These are phyloP conservation scores for Marchantia paleacea DNA, from an alignment of 225 moss, liverwort and hornwort species.

Conservation along the genomic window DNA sequence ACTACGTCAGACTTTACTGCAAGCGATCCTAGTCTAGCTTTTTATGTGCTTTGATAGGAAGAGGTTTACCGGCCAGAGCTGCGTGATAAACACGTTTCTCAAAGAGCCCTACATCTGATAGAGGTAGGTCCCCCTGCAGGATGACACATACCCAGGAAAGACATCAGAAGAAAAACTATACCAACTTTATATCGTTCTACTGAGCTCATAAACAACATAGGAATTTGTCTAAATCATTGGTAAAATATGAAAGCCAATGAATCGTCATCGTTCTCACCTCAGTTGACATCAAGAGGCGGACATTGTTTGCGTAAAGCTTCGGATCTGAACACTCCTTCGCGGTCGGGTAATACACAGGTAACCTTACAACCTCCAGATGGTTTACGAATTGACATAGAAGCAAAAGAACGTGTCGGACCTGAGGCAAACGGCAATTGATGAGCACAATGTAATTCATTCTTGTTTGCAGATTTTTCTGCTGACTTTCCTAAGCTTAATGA, in stretches of 20 bases:
- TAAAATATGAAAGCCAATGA: neutral
- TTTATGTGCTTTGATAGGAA: slow-evolving; percentile 48
- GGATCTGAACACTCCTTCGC: slow-evolving; percentile 78
- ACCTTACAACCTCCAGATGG: slow-evolving; percentile 76
- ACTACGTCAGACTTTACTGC: neutral
- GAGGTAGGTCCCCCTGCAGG: slow-evolving; percentile 60
- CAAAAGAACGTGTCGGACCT: slow-evolving; percentile 76
- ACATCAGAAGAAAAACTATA: neutral
- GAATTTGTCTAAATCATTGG: too few relatives aligned
- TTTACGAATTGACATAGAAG: slow-evolving; percentile 90
- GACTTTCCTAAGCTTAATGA: too few relatives aligned
- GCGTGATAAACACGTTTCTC: slow-evolving; percentile 98
- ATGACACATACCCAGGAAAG: neutral
- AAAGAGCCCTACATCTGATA: slow-evolving; percentile 72
- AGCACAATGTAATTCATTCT: neutral
- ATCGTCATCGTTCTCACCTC: slow-evolving; percentile 49
- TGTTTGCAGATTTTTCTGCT: too few relatives aligned
- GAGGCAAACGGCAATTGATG: slow-evolving; percentile 18
- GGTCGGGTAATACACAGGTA: slow-evolving; percentile 78
- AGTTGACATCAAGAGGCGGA: slow-evolving; percentile 73
- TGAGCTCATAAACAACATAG: neutral
- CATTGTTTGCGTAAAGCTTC: slow-evolving; percentile 73
- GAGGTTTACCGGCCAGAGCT: slow-evolving; percentile 72
- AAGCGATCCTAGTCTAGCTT: slow-evolving; percentile 33
- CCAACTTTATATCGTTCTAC: neutral